Conservation (phyloP, 1,284 basidiomycete species). For the Leccinum laetum region DNA sequence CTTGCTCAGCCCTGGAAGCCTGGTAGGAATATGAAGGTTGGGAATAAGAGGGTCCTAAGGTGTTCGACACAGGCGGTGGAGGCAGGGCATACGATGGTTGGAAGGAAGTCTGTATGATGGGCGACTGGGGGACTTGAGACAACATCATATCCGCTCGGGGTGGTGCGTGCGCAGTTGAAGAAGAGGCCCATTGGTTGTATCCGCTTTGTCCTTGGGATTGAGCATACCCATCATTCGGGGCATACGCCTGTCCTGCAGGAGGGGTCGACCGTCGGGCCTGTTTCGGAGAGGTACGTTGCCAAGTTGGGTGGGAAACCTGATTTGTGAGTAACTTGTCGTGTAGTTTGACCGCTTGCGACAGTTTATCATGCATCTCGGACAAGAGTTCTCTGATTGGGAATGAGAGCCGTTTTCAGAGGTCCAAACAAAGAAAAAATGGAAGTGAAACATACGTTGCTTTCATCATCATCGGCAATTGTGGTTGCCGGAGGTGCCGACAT, state of each 20-base stretch:
- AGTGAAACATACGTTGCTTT: conserved; percentile 73
- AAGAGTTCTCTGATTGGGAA: too few species aligned
- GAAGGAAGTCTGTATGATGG: conserved; percentile 11
- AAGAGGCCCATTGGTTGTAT: conserved; percentile 32
- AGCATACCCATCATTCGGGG: conserved; percentile 17
- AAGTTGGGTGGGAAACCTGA: conserved; percentile 72
- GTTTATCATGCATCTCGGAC: too few species aligned
- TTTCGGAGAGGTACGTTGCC: conserved; percentile 41
- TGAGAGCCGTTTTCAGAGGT: too few species aligned
- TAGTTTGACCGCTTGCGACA: conserved; percentile 67
- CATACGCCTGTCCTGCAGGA: conserved; percentile 12
- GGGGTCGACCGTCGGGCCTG: conserved; percentile 13
- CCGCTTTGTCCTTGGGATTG: conserved; percentile 20
- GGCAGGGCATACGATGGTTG: conserved; percentile 16
- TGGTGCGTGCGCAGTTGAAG: conserved; percentile 21
- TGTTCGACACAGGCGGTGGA: too few species aligned
- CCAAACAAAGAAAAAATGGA: neutral
- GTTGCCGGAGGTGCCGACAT: conserved; percentile 25
- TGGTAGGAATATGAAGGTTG: too few species aligned
- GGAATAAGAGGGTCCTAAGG: too few species aligned
- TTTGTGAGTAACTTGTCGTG: conserved; percentile 89
- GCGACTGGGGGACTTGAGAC: conserved; percentile 18
- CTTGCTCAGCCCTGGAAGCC: too few species aligned
- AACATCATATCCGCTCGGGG: neutral
- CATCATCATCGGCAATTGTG: conserved; percentile 64